Base-by-base conservation (phyloP, 345 rosid species). In the Ricinus communis region DNA sequence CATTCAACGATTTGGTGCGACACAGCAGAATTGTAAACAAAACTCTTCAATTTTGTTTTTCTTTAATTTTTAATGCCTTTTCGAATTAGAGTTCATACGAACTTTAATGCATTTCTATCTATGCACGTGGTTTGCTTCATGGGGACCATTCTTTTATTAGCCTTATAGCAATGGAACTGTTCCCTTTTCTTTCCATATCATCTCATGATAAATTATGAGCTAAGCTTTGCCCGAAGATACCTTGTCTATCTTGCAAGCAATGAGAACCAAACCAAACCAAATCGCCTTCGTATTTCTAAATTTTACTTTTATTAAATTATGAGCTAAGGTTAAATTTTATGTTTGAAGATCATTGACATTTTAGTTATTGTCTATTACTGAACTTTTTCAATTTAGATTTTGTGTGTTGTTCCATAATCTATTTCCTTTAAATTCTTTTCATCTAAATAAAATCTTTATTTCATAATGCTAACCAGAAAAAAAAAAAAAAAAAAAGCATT, bases 81-180 rank as follows among this genome's bases (percentile, higher is more conserved):
- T n/a, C 6, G 38, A 33, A 33, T 33, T 33, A 2, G 6, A 6
- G 2, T 33, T 33, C 4, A 33, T 33, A 33, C 38, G 27, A 53
- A 80, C 85, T 88, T 78, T 81, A 80, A 82, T 81, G 92, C 76
- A 79, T 65, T 5, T 31, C 74, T 46, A 62, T 15, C 74, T 46
- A 65, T 76, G 82, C 93, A 86, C 93, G 88, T 86, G 93, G 79
- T 62, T 80, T 81, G 87, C 79, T 75, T 68, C 70, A 31, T 69
- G 82, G 82, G 79, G 72, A 55, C 64, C 73, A 70, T 10, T n/a
- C n/a, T n/a, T n/a, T n/a, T n/a, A n/a, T n/a, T n/a, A n/a, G 22
- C 2, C 55, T 51, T 19, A 51, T 5, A 18, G 62, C 47, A 43
- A 43, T 43, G 8, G 47, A 43, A 12, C 12, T 15, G 10, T 14